Evolutionary conservation across 345 rosid species (phyloP).

Genomic region (Salix dunnii): DNA sequence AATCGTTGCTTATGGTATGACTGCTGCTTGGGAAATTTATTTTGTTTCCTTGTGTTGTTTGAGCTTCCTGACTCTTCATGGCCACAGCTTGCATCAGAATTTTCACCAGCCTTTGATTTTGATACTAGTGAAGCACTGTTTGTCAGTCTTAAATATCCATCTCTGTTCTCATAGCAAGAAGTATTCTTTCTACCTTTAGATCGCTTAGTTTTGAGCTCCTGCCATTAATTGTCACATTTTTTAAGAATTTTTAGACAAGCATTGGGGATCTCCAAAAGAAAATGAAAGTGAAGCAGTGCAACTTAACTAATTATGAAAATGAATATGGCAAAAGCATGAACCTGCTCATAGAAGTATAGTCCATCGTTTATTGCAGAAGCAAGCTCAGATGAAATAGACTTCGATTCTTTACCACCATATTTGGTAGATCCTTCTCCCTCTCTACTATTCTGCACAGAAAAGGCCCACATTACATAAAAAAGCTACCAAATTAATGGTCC

Average conservation of each 20-base stretch:
- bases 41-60: constrained; percentile 54
- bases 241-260: constrained; percentile 7
- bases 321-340: constrained; percentile 17
- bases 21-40: constrained; percentile 63
- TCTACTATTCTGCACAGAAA: constrained; percentile 66
- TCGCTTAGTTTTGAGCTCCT: constrained; percentile 75
- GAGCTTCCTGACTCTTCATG: constrained; percentile 59
- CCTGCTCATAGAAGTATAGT: constrained; percentile 93
- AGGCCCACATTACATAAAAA: constrained; percentile 16
- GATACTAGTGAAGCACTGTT: constrained; percentile 40
- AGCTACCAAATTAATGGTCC: neutral
- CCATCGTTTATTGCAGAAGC: constrained; percentile 91
- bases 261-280: neutral
- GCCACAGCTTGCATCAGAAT: constrained; percentile 38
- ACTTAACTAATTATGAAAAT: neutral
- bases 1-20: constrained; percentile 62
- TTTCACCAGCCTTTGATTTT: constrained; percentile 45
- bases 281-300: neutral
- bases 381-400: constrained; percentile 64
- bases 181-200: constrained; percentile 48
- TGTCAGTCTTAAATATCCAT: constrained; percentile 43
- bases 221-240: constrained; percentile 19
- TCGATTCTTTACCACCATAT: constrained; percentile 39
- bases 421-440: constrained; percentile 45
- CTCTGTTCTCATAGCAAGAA: constrained; percentile 52